Percentiles rank a stretch among this genome's conserved stretches.
Evolutionary conservation across 2,329 filamentous ascomycete species (phyloP).

Genomic region (Karstenula rhodostoma): DNA sequence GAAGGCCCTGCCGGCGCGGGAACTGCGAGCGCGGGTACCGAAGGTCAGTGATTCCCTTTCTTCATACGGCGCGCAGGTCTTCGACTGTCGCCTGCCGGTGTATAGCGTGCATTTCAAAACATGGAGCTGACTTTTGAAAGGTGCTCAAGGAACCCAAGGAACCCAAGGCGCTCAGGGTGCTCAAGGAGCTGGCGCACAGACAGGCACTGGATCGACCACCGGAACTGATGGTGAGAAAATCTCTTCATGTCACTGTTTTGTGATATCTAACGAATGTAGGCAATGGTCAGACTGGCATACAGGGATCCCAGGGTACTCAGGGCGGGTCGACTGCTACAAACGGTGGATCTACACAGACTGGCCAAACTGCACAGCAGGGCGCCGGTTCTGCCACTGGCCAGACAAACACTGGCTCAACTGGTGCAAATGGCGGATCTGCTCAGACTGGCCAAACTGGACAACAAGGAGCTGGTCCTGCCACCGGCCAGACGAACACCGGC

Average conservation of each 20-base stretch:
- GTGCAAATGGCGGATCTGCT: neutral
- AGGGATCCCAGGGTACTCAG: neutral
- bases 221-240: neutral
- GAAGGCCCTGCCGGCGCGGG: neutral
- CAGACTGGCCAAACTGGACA: neutral
- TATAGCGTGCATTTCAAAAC: neutral
- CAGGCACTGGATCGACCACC: neutral
- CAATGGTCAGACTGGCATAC: neutral
- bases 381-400: neutral
- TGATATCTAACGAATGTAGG: too few species aligned
- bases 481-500: neutral
- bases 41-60: too few species aligned
- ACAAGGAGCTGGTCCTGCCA: too few species aligned
- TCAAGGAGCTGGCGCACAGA: neutral
- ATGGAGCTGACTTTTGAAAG: neutral
- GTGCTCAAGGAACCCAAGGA: conserved; percentile 6
- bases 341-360: neutral
- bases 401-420: neutral
- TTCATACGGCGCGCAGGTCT: neutral
- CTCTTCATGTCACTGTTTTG: too few species aligned
- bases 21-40: neutral
- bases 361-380: neutral
- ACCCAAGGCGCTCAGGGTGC: neutral
- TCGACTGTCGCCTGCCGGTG: neutral
- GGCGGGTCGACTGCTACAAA: neutral